Base-by-base conservation (phyloP, 1,284 basidiomycete species). In the Phlebopus sp. region DNA sequence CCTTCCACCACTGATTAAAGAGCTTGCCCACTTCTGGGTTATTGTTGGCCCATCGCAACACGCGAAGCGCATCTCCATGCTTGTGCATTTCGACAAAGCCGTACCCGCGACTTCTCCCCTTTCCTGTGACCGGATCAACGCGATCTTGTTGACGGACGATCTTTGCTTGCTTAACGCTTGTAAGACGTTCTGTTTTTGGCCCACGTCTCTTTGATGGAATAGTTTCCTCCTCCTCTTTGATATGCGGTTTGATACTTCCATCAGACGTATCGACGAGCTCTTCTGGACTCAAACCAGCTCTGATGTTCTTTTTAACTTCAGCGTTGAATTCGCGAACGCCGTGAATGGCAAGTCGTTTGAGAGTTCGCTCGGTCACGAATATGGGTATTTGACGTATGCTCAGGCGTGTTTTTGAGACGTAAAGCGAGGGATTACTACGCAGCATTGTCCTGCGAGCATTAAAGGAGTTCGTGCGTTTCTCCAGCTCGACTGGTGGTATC, bases 11-110 rank as follows among this genome's bases (percentile, higher is more conserved):
- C 47, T 73, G 73, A 58, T 80, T 77, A 60, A 93, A 82, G 47
- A 96, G 68, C 18, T 67, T 58, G 2, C 76, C 78, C 0, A 89
- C 77, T 1, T 75, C 77, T 0, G 78, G 68, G 62, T 96, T 95
- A 63, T 91, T 96, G 72, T 99, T 99, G 14, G 89, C 86, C 91
- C 92, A 99, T 18, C 96, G 79, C 30, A 99, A 69, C 1, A 97
- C 89, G 37, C 91, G 87, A 29, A 99, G 74, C 2, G 95, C 93
- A 62, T 98, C 92, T 9, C 86, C 81, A 64, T 97, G 96, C 21
- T 72, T 79, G 32, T 82, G 74, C 80, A 97, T 82, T 73, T 99
- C 96, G 35, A 99, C 64, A 73, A 99, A 99, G 13, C 96, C 97
- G 60, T 97, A 99, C 0, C 96, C 96, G 63, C 89, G 91, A 56